Conservation (phyloP, 2,329 filamentous ascomycete species). For the Colletotrichum sublineola region DNA sequence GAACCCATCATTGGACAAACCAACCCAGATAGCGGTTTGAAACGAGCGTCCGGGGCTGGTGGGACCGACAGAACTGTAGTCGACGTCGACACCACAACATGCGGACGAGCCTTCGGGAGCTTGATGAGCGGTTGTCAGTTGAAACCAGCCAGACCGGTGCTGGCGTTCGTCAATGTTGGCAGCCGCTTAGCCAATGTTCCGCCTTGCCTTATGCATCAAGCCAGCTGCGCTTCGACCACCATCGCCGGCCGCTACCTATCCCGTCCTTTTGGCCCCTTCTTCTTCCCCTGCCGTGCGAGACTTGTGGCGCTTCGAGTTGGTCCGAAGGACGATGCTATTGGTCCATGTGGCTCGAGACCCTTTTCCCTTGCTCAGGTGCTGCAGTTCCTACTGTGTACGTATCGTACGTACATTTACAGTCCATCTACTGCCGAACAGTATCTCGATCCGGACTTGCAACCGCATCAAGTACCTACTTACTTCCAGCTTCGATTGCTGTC, state of each 20-base stretch:
- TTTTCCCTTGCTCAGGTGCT: neutral
- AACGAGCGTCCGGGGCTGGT: conserved; percentile 31
- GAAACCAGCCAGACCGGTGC: conserved; percentile 33
- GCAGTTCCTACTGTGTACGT: conserved; percentile 4
- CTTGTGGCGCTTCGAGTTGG: conserved; percentile 39
- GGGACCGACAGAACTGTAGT: conserved; percentile 25
- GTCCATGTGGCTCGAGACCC: conserved; percentile 21
- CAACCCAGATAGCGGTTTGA: conserved; percentile 18
- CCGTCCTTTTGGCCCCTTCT: conserved; percentile 1
- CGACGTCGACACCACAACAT: conserved; percentile 9
- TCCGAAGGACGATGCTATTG: conserved; percentile 24
- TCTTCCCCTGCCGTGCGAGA: conserved; percentile 27
- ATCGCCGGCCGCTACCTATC: conserved; percentile 22
- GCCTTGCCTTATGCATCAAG: conserved; percentile 17
- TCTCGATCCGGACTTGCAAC: neutral
- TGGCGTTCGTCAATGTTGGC: conserved; percentile 20
- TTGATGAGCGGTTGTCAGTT: conserved; percentile 30
- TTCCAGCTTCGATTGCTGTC: neutral
- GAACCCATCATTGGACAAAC: neutral
- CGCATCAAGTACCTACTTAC: neutral
- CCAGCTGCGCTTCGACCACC: conserved; percentile 29
- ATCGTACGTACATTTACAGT: conserved; percentile 1
- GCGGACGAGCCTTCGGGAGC: conserved; percentile 22
- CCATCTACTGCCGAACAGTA: neutral
- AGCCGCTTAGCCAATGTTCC: conserved; percentile 24